Percentiles rank a stretch among this genome's conserved stretches.
These are phyloP conservation scores for Deakozyma indianensis DNA, from an alignment of 805 yeast genomes.

Conservation along the genomic window DNA sequence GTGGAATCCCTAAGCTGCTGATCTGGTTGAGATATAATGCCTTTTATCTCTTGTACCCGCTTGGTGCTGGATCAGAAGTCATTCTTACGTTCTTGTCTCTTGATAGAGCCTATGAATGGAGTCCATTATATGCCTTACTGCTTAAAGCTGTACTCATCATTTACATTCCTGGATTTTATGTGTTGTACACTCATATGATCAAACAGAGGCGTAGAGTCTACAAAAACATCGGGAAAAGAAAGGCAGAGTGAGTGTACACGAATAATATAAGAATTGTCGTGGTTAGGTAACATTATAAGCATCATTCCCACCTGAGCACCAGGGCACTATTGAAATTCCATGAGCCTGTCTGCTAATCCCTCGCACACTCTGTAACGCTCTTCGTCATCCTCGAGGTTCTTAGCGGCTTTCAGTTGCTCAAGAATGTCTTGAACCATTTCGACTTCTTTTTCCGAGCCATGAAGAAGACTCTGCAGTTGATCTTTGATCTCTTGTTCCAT, in stretches of 20 bases:
- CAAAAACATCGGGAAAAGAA: slow-evolving; percentile 5
- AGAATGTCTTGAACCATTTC: background rate
- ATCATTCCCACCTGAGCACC: too few relatives aligned
- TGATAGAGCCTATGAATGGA: slow-evolving; percentile 39
- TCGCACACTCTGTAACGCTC: background rate
- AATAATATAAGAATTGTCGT: too few relatives aligned
- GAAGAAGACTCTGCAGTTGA: background rate
- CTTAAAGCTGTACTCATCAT: slow-evolving; percentile 44
- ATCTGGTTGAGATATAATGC: slow-evolving; percentile 70
- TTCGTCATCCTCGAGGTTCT: background rate
- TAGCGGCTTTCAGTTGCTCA: background rate
- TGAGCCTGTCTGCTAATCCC: background rate
- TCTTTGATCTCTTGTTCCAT: slow-evolving; percentile 5
- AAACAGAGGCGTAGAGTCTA: slow-evolving; percentile 67
- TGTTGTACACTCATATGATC: slow-evolving; percentile 77
- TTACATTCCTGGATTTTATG: slow-evolving; percentile 79
- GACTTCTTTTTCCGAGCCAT: slow-evolving; percentile 2
- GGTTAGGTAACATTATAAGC: too few relatives aligned
- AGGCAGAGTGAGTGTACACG: slow-evolving; percentile 2
- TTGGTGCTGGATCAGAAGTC: slow-evolving; percentile 83
- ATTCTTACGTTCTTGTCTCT: slow-evolving; percentile 55
- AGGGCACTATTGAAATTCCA: background rate
- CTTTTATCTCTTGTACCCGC: slow-evolving; percentile 72
- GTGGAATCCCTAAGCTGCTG: slow-evolving; percentile 41
- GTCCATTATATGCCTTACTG: slow-evolving; percentile 35